Evolutionary conservation across 495 filamentous ascomycete species (phyloP).

Genomic region (Usnea hakonensis): DNA sequence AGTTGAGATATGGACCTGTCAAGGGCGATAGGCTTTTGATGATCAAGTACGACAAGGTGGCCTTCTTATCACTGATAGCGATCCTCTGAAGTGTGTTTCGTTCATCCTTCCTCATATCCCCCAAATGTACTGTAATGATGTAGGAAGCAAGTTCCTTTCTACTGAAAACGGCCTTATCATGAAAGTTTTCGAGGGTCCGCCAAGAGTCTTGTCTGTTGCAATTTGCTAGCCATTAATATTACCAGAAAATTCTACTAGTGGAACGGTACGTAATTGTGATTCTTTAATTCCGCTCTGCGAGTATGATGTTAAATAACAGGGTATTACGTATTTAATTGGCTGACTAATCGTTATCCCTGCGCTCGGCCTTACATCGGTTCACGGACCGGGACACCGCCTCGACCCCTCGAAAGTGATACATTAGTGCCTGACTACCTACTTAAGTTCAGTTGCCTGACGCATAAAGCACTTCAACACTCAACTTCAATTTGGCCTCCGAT

Average conservation of each 20-base stretch:
- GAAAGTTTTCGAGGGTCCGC: no score
- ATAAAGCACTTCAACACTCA: neutral
- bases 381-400: no score
- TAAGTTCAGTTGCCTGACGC: slow-evolving; percentile 10
- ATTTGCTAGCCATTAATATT: neutral
- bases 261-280: no score
- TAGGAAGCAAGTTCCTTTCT: neutral
- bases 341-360: neutral
- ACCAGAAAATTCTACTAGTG: no score
- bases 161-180: neutral
- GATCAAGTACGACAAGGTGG: neutral
- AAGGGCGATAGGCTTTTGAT: neutral
- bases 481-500: neutral
- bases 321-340: no score
- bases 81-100: neutral
- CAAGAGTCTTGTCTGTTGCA: neutral
- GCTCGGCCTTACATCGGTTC: no score
- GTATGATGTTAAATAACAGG: no score
- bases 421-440: no score
- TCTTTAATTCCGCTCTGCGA: no score
- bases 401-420: no score
- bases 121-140: neutral
- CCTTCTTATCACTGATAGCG: neutral
- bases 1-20: neutral
- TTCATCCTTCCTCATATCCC: neutral